These are phyloP conservation scores for Candida sphagnicola DNA, from an alignment of 805 yeast species.

Conservation along the genomic window DNA sequence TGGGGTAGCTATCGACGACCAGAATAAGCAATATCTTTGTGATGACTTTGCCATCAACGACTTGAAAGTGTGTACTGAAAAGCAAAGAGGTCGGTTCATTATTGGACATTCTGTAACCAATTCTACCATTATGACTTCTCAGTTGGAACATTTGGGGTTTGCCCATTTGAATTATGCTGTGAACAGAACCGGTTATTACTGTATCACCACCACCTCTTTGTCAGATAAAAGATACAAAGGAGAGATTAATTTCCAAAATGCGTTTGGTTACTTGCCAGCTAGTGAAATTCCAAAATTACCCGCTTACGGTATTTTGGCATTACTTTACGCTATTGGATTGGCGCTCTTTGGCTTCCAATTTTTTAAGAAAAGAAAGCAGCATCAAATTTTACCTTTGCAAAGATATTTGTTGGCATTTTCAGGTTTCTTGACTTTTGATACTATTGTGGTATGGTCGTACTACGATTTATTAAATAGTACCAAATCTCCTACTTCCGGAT, in stretches of 20 bases:
- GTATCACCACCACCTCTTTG: conserved; percentile 67
- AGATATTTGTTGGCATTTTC: conserved; percentile 85
- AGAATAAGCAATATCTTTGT: conserved; percentile 58
- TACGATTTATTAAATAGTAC: conserved; percentile 75
- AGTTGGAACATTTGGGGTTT: conserved; percentile 54
- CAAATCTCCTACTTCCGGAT: conserved; percentile 46
- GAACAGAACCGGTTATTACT: conserved; percentile 82
- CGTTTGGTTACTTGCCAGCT: conserved; percentile 87
- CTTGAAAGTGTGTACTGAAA: conserved; percentile 46
- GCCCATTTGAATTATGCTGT: conserved; percentile 63
- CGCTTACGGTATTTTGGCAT: conserved; percentile 79
- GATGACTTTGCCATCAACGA: conserved; percentile 60
- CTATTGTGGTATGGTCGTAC: conserved; percentile 85
- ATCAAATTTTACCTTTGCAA: conserved; percentile 86
- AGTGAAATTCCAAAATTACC: conserved; percentile 89
- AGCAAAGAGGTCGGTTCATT: conserved; percentile 61
- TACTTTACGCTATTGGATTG: conserved; percentile 76
- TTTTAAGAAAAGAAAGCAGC: conserved; percentile 66
- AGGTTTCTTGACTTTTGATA: conserved; percentile 77
- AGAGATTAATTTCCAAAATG: conserved; percentile 79
- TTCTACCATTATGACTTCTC: conserved; percentile 54
- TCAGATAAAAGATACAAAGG: conserved; percentile 51
- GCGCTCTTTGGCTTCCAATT: conserved; percentile 83
- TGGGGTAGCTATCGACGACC: conserved; percentile 51
- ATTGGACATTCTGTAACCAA: conserved; percentile 43